Base-by-base conservation (phyloP, 306 rosid species). In the Ormosia semicastrata region DNA sequence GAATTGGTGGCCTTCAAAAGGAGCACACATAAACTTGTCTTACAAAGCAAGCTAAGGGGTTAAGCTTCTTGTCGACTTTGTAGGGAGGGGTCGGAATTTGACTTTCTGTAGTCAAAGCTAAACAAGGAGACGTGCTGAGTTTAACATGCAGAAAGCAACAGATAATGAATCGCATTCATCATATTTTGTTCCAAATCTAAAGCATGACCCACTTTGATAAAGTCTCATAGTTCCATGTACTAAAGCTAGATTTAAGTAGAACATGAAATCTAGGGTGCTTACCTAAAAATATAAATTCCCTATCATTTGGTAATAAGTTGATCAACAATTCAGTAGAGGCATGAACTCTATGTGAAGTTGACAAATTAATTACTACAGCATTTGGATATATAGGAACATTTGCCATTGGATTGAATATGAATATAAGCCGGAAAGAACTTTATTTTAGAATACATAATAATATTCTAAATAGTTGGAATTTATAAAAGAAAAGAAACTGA, bases 71-170 rank as follows among this genome's bases (percentile, higher is more conserved):
- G 24, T 2, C 4, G 7, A 36, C 56, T 14, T 60, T 47, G 41
- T 47, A 49, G 2, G 50, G 71, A 59, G 64, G 65, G 1, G 50
- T 24, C 24, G 5, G 6, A 30, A 18, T 36, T 57, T 73, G 78
- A 74, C 49, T 73, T 66, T 77, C 5, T 52, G 10, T 6, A 15
- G 86, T 83, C 74, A 54, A 83, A 73, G 72, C 2, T 41, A 43
- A 15, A 73, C n/a, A 37, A 11, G 2, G 50, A 84, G 69, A 40
- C 75, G 73, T 50, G 70, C 49, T 3, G 30, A 34, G 39, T 54
- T 65, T 65, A 74, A 73, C 73, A 79, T 66, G 34, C 47, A 46
- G 46, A 78, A 24, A 56, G 68, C 10, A 32, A 76, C 3, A 66
- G 0, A 13, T 29, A 56, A 52, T 34, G 58, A 80, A 9, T 2